Percentiles rank a stretch among this genome's conserved stretches.
These are phyloP conservation scores for Cyclotella kingstonii DNA, from an alignment of 108 stramenopile genomes.

Conservation along the genomic window DNA sequence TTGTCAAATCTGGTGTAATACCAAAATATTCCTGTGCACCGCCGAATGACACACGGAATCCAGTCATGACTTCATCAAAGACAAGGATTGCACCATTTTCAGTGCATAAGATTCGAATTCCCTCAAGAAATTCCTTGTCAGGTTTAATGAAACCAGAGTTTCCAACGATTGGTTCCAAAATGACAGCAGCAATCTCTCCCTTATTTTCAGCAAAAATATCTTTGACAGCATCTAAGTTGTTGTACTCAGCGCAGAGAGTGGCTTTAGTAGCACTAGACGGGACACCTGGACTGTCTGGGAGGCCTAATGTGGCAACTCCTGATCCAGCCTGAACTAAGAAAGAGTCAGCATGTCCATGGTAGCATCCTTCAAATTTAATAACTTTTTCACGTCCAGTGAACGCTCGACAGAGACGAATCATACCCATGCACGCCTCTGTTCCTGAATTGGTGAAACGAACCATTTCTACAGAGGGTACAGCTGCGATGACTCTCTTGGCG, in stretches of 20 bases:
- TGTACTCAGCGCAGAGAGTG: slow-evolving; percentile 96
- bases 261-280: slow-evolving; percentile 88
- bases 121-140: slow-evolving; percentile 92
- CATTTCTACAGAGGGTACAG: slow-evolving; percentile 98
- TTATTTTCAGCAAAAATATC: slow-evolving; percentile 85
- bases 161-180: slow-evolving; percentile 97
- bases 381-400: slow-evolving; percentile 93
- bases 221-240: slow-evolving; percentile 92
- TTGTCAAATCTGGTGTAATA: slow-evolving; percentile 96
- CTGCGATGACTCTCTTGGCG: slow-evolving; percentile 95
- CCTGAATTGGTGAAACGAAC: slow-evolving; percentile 99
- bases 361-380: slow-evolving; percentile 99
- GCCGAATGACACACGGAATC: slow-evolving; percentile 97
- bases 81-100: slow-evolving; percentile 92
- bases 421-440: slow-evolving; percentile 99
- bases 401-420: slow-evolving; percentile 97
- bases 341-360: slow-evolving; percentile 98
- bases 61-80: slow-evolving; percentile 99
- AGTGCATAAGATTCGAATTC: slow-evolving; percentile 81
- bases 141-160: slow-evolving; percentile 99
- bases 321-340: slow-evolving; percentile 98
- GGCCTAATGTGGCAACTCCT: slow-evolving; percentile 95
- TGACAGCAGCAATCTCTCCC: slow-evolving; percentile 93
- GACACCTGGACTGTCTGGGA: slow-evolving; percentile 97
- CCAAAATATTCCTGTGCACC: slow-evolving; percentile 97